These are phyloP conservation scores for Myxozyma vanderwaltii DNA, from an alignment of 805 yeast species.

Conservation along the genomic window DNA sequence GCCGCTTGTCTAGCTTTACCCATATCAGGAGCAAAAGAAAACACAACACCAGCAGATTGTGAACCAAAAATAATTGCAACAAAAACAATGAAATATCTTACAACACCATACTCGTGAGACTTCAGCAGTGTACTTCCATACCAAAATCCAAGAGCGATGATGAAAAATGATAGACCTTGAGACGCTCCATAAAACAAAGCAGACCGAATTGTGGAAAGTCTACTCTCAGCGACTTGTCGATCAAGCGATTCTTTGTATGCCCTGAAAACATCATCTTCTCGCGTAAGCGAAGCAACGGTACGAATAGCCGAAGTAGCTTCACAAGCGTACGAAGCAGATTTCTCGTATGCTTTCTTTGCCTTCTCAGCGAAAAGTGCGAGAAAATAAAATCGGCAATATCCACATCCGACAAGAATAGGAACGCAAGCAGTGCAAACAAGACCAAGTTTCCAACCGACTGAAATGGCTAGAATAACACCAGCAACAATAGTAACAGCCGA, in stretches of 20 bases:
- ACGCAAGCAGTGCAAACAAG: slow-evolving; percentile 46
- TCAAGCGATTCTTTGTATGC: slow-evolving; percentile 35
- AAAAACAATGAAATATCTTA: slow-evolving; percentile 46
- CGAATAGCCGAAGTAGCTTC: slow-evolving; percentile 47
- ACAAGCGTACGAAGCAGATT: slow-evolving; percentile 47
- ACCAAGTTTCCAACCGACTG: slow-evolving; percentile 47
- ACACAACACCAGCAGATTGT: slow-evolving; percentile 47
- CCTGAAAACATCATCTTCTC: slow-evolving; percentile 45
- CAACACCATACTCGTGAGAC: slow-evolving; percentile 37
- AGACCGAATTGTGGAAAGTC: slow-evolving; percentile 34
- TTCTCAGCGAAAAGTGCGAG: slow-evolving; percentile 42
- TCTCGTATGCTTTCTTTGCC: slow-evolving; percentile 44
- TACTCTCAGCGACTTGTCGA: slow-evolving; percentile 41
- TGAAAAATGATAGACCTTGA: slow-evolving; percentile 47
- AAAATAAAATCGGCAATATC: slow-evolving; percentile 45
- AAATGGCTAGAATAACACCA: slow-evolving; percentile 45
- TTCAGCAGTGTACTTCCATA: slow-evolving; percentile 45
- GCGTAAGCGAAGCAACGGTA: slow-evolving; percentile 48
- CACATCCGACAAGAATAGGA: slow-evolving; percentile 43
- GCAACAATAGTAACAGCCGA: slow-evolving; percentile 44
- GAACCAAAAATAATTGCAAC: slow-evolving; percentile 48
- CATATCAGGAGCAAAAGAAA: slow-evolving; percentile 50
- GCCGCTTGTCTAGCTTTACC: slow-evolving; percentile 48
- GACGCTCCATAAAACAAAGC: slow-evolving; percentile 44
- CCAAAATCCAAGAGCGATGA: slow-evolving; percentile 49